Percentiles rank a stretch among this genome's conserved stretches.
phyloP scores from a whole-genome alignment of 2,329 filamentous ascomycete genomes.

The Proliferodiscus dingleyae region DNA sequence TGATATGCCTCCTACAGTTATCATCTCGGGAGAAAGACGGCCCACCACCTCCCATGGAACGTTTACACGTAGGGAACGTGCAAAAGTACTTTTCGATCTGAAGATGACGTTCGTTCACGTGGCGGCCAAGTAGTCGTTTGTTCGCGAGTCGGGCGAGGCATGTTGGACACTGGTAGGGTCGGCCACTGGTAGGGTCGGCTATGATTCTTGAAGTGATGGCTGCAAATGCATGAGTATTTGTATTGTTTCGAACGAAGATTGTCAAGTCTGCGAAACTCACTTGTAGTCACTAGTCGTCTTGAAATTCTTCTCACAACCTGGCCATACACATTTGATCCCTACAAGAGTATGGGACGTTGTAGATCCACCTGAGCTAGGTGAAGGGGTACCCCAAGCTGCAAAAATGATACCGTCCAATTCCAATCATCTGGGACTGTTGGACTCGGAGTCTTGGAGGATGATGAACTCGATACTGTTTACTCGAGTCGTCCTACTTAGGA shows the following conservation, averaged over 20 bases:
- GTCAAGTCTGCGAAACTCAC: background rate
- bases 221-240: background rate
- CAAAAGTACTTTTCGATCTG: background rate
- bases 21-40: background rate
- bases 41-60: background rate
- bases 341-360: too few relatives aligned
- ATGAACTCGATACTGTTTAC: too few relatives aligned
- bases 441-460: too few relatives aligned
- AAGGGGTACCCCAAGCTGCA: too few relatives aligned
- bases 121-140: constrained; percentile 1
- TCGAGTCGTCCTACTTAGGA: too few relatives aligned
- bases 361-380: too few relatives aligned
- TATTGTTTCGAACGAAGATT: background rate
- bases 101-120: constrained; percentile 1
- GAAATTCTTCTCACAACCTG: background rate
- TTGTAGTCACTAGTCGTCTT: background rate
- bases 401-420: too few relatives aligned
- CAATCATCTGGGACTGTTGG: too few relatives aligned
- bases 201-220: constrained; percentile 3
- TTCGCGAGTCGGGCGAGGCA: constrained; percentile 1
- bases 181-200: too few relatives aligned
- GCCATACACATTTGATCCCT: background rate
- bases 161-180: constrained; percentile 1
- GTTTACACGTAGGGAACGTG: background rate
- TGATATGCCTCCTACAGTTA: background rate